Base-by-base conservation (phyloP, 1,284 basidiomycete species). In the Austroboletus novae-zelandiae region DNA sequence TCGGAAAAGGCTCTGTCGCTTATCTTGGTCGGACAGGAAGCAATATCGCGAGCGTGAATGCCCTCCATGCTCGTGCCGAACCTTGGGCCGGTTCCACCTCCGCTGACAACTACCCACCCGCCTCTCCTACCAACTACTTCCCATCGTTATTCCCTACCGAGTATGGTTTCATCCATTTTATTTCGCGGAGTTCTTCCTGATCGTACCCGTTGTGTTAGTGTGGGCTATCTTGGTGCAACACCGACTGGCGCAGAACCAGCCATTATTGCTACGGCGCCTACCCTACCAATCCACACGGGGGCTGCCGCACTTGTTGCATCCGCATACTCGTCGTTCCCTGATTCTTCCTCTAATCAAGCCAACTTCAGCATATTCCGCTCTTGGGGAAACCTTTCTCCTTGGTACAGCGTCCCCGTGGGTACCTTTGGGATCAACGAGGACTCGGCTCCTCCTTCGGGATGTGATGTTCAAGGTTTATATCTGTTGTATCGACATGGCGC, bases 301-400 rank as follows among this genome's bases (percentile, higher is more conserved):
- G 81, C 85, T 14, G 75, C 84, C 1, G 78, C 86, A 41, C 78
- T 93, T 37, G 73, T 91, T 17, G 69, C 67, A 17, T 83, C 83
- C 1, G 44, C 61, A 2, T 48, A 55, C 23, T 10, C 48, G 6
- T 23, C 52, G 1, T 39, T 66, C 13, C 63, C 65, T 23, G 36
- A 49, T 23, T 44, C 45, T 23, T 55, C 41, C 45, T 41, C 65
- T 61, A 23, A 23, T 3, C 58, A 64, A 23, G 57, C 61, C 18
- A 47, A 60, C 2, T 88, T 85, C 56, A 79, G 86, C 63, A 62
- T 93, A 35, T 82, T 91, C 68, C 81, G 78, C 60, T 77, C 80
- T 43, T 91, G 91, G 89, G 91, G 91, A 0, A 92, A 92, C 62
- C 68, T 94, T 36, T 84, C 87, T 0, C 91, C 91, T 9, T 92